Evolutionary conservation across 73 alveolate species (phyloP).

Genomic region (Symbiodinium natans): DNA sequence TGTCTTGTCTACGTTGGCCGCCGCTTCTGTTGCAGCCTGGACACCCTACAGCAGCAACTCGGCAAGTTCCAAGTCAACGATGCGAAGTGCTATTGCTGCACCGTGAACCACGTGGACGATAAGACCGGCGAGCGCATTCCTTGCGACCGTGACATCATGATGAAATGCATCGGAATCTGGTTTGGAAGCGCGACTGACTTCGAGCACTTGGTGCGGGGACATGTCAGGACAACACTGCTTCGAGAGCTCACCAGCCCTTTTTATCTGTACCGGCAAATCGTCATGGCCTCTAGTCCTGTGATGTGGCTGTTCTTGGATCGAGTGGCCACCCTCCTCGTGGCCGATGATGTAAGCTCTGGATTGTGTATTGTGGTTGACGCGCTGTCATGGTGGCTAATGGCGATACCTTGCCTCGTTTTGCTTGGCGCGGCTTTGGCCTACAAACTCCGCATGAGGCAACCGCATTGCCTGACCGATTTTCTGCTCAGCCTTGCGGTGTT

Average conservation of each 20-base stretch:
- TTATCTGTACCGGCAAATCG: neutral
- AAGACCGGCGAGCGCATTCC: neutral
- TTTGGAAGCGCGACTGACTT: neutral
- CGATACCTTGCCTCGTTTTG: neutral
- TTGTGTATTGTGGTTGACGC: neutral
- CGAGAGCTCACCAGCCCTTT: neutral
- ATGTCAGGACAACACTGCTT: neutral
- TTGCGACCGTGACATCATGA: neutral
- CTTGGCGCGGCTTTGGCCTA: neutral
- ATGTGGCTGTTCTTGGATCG: neutral
- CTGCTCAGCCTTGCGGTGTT: neutral
- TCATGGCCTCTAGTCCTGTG: neutral
- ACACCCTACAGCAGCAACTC: neutral
- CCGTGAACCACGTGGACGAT: conserved; percentile 8
- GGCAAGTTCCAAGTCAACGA: neutral
- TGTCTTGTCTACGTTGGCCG: neutral
- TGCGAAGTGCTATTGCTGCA: neutral
- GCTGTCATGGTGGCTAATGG: neutral
- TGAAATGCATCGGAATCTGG: neutral
- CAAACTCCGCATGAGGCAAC: neutral
- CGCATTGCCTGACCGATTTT: neutral
- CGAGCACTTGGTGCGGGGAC: conserved; percentile 3
- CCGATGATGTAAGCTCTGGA: neutral
- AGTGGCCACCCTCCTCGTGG: neutral
- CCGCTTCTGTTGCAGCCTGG: neutral